Percentiles rank a stretch among this genome's conserved stretches.
phyloP scores from a whole-genome alignment of 192 early-diverging fungal genomes.

The Coemansia sp. region DNA sequence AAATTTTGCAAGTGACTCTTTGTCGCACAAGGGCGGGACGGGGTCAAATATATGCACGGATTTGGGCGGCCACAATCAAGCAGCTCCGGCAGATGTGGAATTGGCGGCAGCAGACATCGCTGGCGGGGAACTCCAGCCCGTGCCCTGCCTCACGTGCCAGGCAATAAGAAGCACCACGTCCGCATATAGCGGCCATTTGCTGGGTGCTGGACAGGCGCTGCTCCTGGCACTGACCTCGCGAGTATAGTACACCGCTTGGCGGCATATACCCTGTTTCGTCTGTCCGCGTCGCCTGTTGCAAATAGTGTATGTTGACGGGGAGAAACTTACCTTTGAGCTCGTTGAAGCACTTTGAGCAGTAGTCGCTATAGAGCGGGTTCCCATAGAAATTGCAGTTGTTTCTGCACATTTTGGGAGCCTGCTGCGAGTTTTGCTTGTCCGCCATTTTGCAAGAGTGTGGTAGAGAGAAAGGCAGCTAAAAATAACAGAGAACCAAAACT shows the following conservation, averaged over 20 bases:
- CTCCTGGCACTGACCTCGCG: background rate
- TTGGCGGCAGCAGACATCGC: background rate
- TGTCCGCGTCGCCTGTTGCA: background rate
- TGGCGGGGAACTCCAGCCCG: background rate
- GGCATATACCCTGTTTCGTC: background rate
- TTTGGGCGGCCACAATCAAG: conserved; percentile 5
- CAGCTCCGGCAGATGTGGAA: conserved; percentile 1
- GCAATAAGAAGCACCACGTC: conserved; percentile 3
- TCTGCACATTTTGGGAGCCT: conserved; percentile 60
- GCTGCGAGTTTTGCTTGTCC: conserved; percentile 62
- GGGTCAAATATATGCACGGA: conserved; percentile 32
- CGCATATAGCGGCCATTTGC: no score
- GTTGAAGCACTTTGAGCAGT: conserved; percentile 79
- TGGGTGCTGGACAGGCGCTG: no score
- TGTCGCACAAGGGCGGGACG: conserved; percentile 11
- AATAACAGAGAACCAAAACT: background rate
- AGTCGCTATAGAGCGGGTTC: conserved; percentile 65
- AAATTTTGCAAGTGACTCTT: conserved; percentile 7
- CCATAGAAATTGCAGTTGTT: conserved; percentile 75
- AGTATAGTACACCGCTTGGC: background rate
- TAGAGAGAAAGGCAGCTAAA: background rate
- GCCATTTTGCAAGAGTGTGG: conserved; percentile 54
- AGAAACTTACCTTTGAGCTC: conserved; percentile 50
- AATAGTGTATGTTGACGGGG: background rate
- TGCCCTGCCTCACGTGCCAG: conserved; percentile 5